Base-by-base conservation (phyloP, 768 basidiomycete genomes). In the Trametes coccinea region DNA sequence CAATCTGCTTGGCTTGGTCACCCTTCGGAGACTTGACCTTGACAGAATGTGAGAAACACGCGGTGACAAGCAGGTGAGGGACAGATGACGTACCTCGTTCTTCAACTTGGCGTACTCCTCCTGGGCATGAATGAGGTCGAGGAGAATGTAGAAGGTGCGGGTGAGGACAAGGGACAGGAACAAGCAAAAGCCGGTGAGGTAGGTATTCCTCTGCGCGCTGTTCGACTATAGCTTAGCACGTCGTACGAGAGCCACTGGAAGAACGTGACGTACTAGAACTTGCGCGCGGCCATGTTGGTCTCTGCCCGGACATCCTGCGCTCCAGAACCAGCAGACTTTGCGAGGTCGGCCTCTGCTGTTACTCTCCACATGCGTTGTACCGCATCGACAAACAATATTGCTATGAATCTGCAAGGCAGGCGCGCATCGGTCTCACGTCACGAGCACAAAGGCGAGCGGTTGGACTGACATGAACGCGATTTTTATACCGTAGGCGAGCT, bases 151-250 rank as follows among this genome's bases (percentile, higher is more conserved):
- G 79, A 98, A 98, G 3, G 90, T 92, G 68, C 95, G 88, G 2
- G 95, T 90, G 66, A 98, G 86, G 67, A 97, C 89, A 59, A 98
- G 87, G 8, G 96, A 97, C 22, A 99, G 87, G 87, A 98, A 97
- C 48, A 99, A 82, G 61, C 90, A 93, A 74, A 93, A 95, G 0
- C 92, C 92, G 6, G 95, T 95, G 14, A 98, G 83, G 73, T 98
- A 98, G 60, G 89, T 87, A 72, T 96, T 97, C 57, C 94, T 83
- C 72, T 95, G 93, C 2, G 93, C 82, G 68, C 92, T 94, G 60
- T 52, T 27, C 40, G 8, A 2, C 5, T 2, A 13, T n/a, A 49
- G 46, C 13, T 43, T 5, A 11, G 48, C 31, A 9, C 7, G 13
- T 8, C 30, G 17, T 29, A 29, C 39, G 13, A n/a, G 13, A n/a